Evolutionary conservation across 202 grass and related monocot species (phyloP).

Genomic region (Carex sylvatica): DNA sequence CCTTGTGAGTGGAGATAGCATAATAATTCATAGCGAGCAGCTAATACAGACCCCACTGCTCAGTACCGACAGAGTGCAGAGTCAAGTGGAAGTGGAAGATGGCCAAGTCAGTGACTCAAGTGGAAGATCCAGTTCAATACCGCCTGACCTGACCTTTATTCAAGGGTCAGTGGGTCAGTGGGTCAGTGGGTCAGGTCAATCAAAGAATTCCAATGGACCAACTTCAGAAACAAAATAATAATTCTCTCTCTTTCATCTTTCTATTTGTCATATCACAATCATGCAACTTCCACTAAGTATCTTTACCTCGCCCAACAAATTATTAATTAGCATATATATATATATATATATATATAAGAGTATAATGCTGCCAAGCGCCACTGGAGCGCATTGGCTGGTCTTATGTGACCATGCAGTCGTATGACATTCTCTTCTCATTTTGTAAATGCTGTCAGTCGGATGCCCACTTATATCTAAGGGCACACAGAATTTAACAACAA

Average conservation of each 20-base stretch:
- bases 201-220: too few species aligned
- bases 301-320: neutral
- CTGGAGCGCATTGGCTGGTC: neutral
- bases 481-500: neutral
- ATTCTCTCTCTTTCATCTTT: neutral
- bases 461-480: neutral
- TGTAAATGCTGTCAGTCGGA: too few species aligned
- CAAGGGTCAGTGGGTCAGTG: neutral
- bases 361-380: slow-evolving; percentile 16
- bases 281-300: neutral
- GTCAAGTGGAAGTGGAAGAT: too few species aligned
- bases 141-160: neutral
- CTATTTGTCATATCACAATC: neutral
- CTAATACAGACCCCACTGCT: too few species aligned
- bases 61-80: too few species aligned
- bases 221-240: too few species aligned
- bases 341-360: neutral
- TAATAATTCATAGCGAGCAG: too few species aligned
- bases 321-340: too few species aligned
- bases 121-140: too few species aligned
- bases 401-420: neutral
- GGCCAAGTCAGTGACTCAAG: too few species aligned
- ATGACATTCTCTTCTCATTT: neutral
- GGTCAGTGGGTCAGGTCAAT: neutral
- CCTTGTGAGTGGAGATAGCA: too few species aligned